Evolutionary conservation across 2,329 filamentous ascomycete genomes (phyloP), one percentile per base, ranked within the genome.

Genomic region (Neopestalotiopsis sp.): DNA sequence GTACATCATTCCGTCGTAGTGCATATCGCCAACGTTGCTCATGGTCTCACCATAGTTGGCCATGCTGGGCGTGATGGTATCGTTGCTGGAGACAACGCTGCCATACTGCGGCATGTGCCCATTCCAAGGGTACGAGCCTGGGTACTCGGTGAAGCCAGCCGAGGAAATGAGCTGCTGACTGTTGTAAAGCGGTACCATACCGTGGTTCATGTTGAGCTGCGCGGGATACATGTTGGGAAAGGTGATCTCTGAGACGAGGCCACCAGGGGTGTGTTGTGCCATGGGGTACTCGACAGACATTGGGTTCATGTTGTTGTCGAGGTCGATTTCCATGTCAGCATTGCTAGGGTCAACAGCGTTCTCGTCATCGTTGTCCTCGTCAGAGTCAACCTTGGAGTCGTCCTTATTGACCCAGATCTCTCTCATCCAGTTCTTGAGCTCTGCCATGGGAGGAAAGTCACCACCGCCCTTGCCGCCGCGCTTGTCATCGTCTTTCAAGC

Each of bases 351-450:
- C 79, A 9, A 76, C n/a, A 17, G 12, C 70, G 14, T 82, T 74
- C 7, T 78, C 81, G 17, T 80, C 79, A n/a, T 83, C 80, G 28
- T 80, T 81, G 52, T 80, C 79, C 1, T 83, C 82, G 24, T 79
- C 77, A 14, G 75, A 74, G 24, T 78, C 76, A 42, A 71, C 69
- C 13, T 74, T 69, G 34, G 69, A 68, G 40, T 78, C 76, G 67
- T 75, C 72, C 49, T 80, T 78, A 69, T 78, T 75, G 69, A 85
- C 85, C 49, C 78, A 79, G 59, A 88, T 81, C 75, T 89, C 85
- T 20, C 82, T 80, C 81, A 91, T 88, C 89, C 88, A 91, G 67
- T 82, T 80, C 80, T 89, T 89, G 71, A 90, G 80, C 68, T 88
- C 84, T 20, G 76, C 74, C 88, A 90, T 89, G 5, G 84, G 75